Percentiles rank a stretch among this genome's conserved stretches.
These are phyloP conservation scores for Keithomyces neogunnii DNA, from an alignment of 2,329 filamentous ascomycete genomes.

Conservation along the genomic window DNA sequence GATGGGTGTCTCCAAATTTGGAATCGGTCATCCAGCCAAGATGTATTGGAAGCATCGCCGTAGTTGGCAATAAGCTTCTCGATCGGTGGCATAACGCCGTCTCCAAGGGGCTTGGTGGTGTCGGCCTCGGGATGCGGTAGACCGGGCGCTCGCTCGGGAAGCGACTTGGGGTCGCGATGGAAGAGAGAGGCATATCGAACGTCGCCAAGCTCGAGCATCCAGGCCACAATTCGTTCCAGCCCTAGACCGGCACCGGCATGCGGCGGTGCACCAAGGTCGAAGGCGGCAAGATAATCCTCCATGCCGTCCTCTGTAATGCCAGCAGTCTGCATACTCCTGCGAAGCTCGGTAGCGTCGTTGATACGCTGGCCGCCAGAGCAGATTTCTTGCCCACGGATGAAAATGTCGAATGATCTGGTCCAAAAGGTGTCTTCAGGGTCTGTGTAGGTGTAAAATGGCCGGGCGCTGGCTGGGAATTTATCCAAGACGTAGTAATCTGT, in stretches of 20 bases:
- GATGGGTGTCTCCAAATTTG: conserved; percentile 80
- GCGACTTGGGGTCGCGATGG: conserved; percentile 79
- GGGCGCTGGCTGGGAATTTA: conserved; percentile 77
- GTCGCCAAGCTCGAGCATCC: conserved; percentile 78
- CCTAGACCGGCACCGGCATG: conserved; percentile 88
- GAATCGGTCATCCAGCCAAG: conserved; percentile 85
- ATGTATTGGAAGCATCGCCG: conserved; percentile 87
- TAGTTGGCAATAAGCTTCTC: conserved; percentile 93
- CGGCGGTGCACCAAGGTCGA: conserved; percentile 80
- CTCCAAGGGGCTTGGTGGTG: conserved; percentile 45
- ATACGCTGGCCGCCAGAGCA: conserved; percentile 90
- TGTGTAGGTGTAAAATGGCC: conserved; percentile 88
- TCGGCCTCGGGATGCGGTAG: conserved; percentile 85
- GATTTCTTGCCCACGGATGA: conserved; percentile 87
- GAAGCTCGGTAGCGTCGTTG: conserved; percentile 67
- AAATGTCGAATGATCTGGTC: conserved; percentile 94
- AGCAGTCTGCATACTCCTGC: conserved; percentile 64
- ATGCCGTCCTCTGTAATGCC: conserved; percentile 75
- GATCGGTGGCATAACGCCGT: conserved; percentile 58
- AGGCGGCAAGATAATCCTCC: conserved; percentile 84
- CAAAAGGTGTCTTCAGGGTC: conserved; percentile 62
- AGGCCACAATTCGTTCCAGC: conserved; percentile 79
- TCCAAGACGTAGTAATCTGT: conserved; percentile 94
- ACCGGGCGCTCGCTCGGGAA: conserved; percentile 57
- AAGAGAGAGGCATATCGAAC: conserved; percentile 83